phyloP scores from a whole-genome alignment of 148 eudicot species.

The Beta vulgaris region DNA sequence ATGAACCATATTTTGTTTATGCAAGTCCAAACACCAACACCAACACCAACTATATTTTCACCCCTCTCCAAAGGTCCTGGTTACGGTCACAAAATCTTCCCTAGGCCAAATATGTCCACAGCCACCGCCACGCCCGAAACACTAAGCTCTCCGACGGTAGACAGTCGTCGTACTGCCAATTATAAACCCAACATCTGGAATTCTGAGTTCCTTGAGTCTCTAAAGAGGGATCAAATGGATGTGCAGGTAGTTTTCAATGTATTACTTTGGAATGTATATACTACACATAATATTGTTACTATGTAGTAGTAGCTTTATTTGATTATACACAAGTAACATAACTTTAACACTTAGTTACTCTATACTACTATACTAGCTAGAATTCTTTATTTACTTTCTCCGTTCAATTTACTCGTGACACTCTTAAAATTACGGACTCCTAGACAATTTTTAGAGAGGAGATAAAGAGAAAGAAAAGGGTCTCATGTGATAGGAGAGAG shows the following conservation, averaged over 20 bases:
- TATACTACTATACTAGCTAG: no score
- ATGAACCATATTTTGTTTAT: background rate
- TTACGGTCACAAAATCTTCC: background rate
- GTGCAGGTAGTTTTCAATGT: background rate
- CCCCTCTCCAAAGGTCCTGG: background rate
- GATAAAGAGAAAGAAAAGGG: no score
- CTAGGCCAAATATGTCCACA: background rate
- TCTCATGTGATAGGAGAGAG: no score
- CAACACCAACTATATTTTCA: background rate
- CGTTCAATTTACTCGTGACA: no score
- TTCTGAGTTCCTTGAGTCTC: slow-evolving; percentile 7
- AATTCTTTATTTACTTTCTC: no score
- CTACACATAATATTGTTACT: no score
- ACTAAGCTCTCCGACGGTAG: background rate
- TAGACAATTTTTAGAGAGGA: no score
- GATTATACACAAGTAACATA: no score
- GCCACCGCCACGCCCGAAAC: background rate
- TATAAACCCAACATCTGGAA: slow-evolving; percentile 17
- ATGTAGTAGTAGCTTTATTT: no score
- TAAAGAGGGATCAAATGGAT: background rate
- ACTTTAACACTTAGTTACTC: no score
- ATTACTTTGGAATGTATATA: no score
- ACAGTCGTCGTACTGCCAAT: slow-evolving; percentile 15
- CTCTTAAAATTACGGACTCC: no score
- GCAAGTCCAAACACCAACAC: background rate